Base-by-base conservation (phyloP, 768 basidiomycete species). In the Gautieria morchelliformis region DNA sequence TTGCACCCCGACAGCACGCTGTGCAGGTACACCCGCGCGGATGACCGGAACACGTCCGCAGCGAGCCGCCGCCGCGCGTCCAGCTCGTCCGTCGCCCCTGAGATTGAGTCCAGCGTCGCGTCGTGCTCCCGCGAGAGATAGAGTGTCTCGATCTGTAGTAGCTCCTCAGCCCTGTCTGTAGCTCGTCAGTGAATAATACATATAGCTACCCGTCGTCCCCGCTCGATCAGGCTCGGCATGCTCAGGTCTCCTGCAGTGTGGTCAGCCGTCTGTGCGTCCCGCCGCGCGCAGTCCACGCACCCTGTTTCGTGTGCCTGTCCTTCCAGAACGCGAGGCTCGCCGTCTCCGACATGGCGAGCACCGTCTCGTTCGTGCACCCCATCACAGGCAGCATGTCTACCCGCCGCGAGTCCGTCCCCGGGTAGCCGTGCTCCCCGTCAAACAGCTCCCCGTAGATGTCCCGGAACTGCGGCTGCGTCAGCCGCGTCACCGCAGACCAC, bases 351-450 rank as follows among this genome's bases (percentile, higher is more conserved):
- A 92, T 75, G 27, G 86, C 87, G 75, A 86, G 84, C 49, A 92
- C 81, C 54, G 87, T 81, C 59, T 75, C 71, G 70, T 90, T 89
- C 63, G 87, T 84, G 74, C 89, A 90, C 19, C 89, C 89, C 88
- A 93, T 92, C 5, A 88, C 78, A 45, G 77, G 74, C 71, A 89
- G 74, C 89, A 92, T 92, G n/a, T 81, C 82, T 56, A 80, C 75
- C 64, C 76, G 44, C 65, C 63, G 50, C 71, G 63, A 50, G 52
- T 55, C 19, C 66, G 64, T 35, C 59, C 48, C 3, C 52, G 45
- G 47, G 68, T 65, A 56, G 72, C 63, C 65, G 19, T 69, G 67
- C 45, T 60, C 41, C 22, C 80, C 78, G 19, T 66, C 68, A 68
- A 83, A 91, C 44, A 92, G 71, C 24, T 68, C 67, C 22, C 77